Evolutionary conservation across 495 filamentous ascomycete species (phyloP), one percentile per base, ranked within the genome.

Genomic region (Xylona heveae): DNA sequence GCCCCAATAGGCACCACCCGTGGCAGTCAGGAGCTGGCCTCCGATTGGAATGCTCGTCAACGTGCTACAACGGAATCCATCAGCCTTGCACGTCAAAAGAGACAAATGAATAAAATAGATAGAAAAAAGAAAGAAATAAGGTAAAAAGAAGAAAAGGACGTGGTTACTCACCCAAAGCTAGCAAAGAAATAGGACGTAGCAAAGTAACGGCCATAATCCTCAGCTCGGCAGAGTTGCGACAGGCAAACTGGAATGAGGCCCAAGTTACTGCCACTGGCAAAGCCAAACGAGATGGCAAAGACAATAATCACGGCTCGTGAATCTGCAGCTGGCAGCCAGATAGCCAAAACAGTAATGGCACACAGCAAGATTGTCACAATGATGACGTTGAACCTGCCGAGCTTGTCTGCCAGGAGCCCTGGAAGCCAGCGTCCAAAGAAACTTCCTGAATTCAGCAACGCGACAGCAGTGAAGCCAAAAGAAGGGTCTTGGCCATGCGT

Each of bases 161-260:
- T n/a, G n/a, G n/a, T n/a, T n/a, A 46, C 52, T 42, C 45, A 66
- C 63, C 81, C 83, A 49, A 95, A 82, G 38, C 76, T 80, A 19
- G 84, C 84, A 20, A 91, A 61, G 41, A 81, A 85, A 52, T 91
- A 88, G 36, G 74, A 73, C 2, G 83, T 88, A n/a, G 83, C 76
- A 42, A 71, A 91, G 40, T 78, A 83, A 31, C 78, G 58, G 3
- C 85, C 85, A 39, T 88, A 93, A 31, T 84, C 59, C 34, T 82
- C 67, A 3, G 82, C 78, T 33, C 76, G 71, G 52, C 84, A 95
- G 18, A 93, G 63, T 56, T 92, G 81, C 3, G 82, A 81, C 7
- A 95, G 66, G 43, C 82, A 92, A 2, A 93, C 83, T 0, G 84
- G 84, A 2, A 78, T 77, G 29, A 95, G 50, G 16, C 71, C 74